Evolutionary conservation across 2,329 filamentous ascomycete genomes (phyloP), one percentile per base, ranked within the genome.

Genomic region (Lecanicillium sp.): DNA sequence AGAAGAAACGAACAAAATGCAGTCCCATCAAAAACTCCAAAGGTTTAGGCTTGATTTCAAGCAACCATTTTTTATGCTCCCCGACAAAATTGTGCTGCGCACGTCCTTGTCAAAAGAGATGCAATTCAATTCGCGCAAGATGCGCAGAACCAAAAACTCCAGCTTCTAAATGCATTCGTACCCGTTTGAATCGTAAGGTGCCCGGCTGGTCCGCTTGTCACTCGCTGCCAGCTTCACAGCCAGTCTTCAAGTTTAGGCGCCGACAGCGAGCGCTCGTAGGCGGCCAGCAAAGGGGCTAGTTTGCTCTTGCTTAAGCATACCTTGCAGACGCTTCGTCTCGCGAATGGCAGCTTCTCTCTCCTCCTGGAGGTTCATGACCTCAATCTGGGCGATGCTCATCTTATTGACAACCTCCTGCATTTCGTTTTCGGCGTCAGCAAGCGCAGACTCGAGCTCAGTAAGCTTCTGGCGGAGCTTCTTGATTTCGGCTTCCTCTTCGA

Each of bases 341-440:
- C 78, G 74, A 50, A 86, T 74, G 17, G 85, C 84, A 48, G 81
- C 78, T 53, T 92, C 86, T 50, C 78, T 73, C 59, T 84, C 77
- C 48, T 78, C 77, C 58, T 89, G 85, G 34, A 94, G 69, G 56
- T 87, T 82, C 51, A 84, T 78, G 33, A 92, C 86, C 61, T 89
- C 84, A 46, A 90, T 84, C 64, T 92, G 86, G 18, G 85, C 83
- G 50, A 71, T 69, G 62, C 85, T 89, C 80, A 94, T 90, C 50
- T 78, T 74, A 43, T 79, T 72, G 13, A 92, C 81, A 5, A 92
- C 85, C 54, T 86, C 80, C 53, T 87, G 79, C 82, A 92, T 89
- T 61, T 90, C 85, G 33, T 69, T 71, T 54, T 92, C 87, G 10
- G 62, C 58, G 27, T 64, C 59, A 8, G 59, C 57, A 3, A 65